Evolutionary conservation across 2,329 filamentous ascomycete genomes (phyloP), one percentile per base, ranked within the genome.

Genomic region (Bimuria novae-zelandiae): DNA sequence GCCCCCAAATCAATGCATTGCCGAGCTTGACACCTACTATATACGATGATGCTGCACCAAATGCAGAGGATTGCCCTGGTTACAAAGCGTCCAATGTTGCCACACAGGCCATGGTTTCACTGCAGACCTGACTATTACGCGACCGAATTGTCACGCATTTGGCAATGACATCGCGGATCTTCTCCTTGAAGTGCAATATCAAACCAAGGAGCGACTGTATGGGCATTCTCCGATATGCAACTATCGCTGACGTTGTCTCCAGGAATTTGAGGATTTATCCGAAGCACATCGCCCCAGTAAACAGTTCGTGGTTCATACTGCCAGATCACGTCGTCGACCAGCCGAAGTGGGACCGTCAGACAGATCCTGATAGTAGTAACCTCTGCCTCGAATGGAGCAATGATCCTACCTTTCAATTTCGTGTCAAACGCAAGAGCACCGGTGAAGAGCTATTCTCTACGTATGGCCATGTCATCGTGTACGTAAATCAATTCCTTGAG

Each of bases 401-500:
- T 16, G 73, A 76, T 33, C 76, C 77, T 3, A 86, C 86, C 0
- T 89, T 89, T 72, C 84, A 81, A 23, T 90, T 90, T 73, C 79
- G 77, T 0, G 77, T 90, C 10, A 76, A 74, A 29, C 81, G 83
- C 19, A 78, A 77, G 57, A 78, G 76, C 42, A 84, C 75, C 2
- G 78, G 72, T 27, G 79, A 84, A 51, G 77, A 82, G 11, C 70
- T 89, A 11, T 89, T 89, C 68, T 85, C 90, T 61, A 89, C 87
- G 0, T 84, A 84, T 1, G 86, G 82, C 1, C 81, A 84, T n/a
- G 77, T 79, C n/a, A 76, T 92, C 7, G 77, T 92, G 25, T 92
- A 90, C 60, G 86, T 92, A 73, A 84, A 83, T 6, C 88, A 92
- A 69, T 92, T 89, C 62, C 70, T 92, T 2, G 60, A 63, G 27